Evolutionary conservation across 192 early-diverging fungal species (phyloP).

Genomic region (Gorgonomyces haynaldii): DNA sequence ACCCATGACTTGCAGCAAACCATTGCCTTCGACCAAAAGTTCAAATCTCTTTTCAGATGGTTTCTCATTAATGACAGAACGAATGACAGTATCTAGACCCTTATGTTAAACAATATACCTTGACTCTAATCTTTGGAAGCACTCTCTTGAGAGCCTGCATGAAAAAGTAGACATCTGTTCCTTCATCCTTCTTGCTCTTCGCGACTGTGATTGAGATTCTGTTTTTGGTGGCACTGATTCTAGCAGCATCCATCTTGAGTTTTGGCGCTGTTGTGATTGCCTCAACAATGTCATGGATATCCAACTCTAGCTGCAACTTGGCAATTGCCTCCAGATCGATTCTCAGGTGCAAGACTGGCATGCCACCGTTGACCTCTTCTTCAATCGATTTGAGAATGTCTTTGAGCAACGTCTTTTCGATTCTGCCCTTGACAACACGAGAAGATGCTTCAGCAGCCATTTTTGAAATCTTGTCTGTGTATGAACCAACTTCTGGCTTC

Average conservation of each 20-base stretch:
- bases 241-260: slow-evolving; percentile 69
- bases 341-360: slow-evolving; percentile 67
- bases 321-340: slow-evolving; percentile 75
- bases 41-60: slow-evolving; percentile 37
- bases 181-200: slow-evolving; percentile 25
- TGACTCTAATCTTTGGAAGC: slow-evolving; percentile 76
- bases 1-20: slow-evolving; percentile 86
- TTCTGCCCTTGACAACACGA: slow-evolving; percentile 91
- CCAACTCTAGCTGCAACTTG: slow-evolving; percentile 82
- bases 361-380: slow-evolving; percentile 66
- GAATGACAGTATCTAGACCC: slow-evolving; percentile 69
- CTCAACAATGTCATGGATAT: slow-evolving; percentile 58
- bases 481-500: slow-evolving; percentile 26
- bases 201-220: slow-evolving; percentile 21
- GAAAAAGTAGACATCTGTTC: slow-evolving; percentile 51
- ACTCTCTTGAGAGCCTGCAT: slow-evolving; percentile 76
- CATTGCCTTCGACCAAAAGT: slow-evolving; percentile 86
- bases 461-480: slow-evolving; percentile 14
- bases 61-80: slow-evolving; percentile 75
- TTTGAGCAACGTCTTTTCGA: slow-evolving; percentile 82
- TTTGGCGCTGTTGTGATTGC: slow-evolving; percentile 72
- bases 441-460: slow-evolving; percentile 55
- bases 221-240: slow-evolving; percentile 18
- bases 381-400: slow-evolving; percentile 65
- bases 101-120: slow-evolving; percentile 36